Base-by-base conservation (phyloP, 2,329 filamentous ascomycete genomes). In the Fusarium continuum region DNA sequence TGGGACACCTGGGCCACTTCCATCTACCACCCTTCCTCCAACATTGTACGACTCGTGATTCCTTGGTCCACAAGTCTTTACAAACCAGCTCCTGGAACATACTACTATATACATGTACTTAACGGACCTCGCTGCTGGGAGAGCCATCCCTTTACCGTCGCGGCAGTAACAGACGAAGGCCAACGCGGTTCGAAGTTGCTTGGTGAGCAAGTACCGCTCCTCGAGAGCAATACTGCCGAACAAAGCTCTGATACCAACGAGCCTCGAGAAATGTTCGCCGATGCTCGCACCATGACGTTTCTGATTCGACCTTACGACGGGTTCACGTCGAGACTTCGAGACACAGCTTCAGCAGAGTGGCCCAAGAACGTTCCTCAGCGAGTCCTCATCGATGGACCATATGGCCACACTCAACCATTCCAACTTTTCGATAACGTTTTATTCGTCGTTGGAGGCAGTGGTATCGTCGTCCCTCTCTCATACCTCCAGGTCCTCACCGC, bases 91-190 rank as follows among this genome's bases (percentile, higher is more conserved):
- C 75, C 80, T 0, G 81, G 81, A 0, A 81, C 78, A 0, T 82
- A 76, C 61, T 83, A 80, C 62, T 83, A 80, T 50, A 61, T 83
- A 1, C 77, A 79, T 41, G 70, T 80, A 7, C 73, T 82, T 5
- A 73, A 78, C 41, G 75, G 74, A 19, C 51, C 70, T 11, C 68
- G 73, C 1, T 76, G 76, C 46, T 83, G 81, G 82, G 80, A 83
- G 55, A 82, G 78, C 54, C 82, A 83, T 38, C 82, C 82, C 0
- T 83, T 83, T 46, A 83, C 81, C 0, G 76, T 83, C 10, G 78
- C 78, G 1, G 72, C 70, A 8, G 63, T 75, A 2, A 35, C 52
- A 4, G 64, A 70, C 28, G 46, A 64, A 22, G 51, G 49, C 2
- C 22, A 67, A 9, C 44, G 29, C 0, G 38, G 35, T 2, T 34